A percentile compares a stretch with the other conserved stretches of the same genome.
Conservation (phyloP, 1,139 yeast species). For the Diutina scorzettiae region DNA sequence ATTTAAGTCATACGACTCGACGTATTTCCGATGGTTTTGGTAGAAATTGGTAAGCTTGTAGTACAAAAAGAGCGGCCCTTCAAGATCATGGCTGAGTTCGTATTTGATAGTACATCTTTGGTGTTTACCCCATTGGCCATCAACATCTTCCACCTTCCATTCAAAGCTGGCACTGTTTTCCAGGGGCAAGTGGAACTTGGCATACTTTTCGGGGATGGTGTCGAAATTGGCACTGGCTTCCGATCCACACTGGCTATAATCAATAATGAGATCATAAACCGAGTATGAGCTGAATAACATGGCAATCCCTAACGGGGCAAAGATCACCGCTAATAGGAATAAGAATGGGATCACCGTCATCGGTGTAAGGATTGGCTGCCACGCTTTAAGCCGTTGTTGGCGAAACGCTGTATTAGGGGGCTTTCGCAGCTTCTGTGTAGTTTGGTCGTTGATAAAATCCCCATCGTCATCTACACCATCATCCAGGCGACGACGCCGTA, state of each 20-base stretch:
- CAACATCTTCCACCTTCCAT: conserved; percentile 38
- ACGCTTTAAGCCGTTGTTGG: conserved; percentile 54
- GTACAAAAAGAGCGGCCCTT: conserved; percentile 52
- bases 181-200: conserved; percentile 41
- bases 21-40: conserved; percentile 72
- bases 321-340: conserved; percentile 48
- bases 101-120: conserved; percentile 46
- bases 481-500: conserved; percentile 24
- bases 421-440: conserved; percentile 39
- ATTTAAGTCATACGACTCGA: conserved; percentile 51
- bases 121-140: conserved; percentile 22
- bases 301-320: conserved; percentile 67
- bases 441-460: conserved; percentile 9
- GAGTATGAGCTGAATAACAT: conserved; percentile 45
- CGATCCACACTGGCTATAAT: conserved; percentile 46
- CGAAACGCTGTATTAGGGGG: conserved; percentile 75
- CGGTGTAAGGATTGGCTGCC: conserved; percentile 78
- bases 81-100: conserved; percentile 43
- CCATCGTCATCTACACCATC: conserved; percentile 19
- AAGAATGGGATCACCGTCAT: conserved; percentile 62
- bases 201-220: conserved; percentile 39
- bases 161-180: conserved; percentile 31
- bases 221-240: conserved; percentile 25
- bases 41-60: conserved; percentile 63
- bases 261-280: conserved; percentile 45